Evolutionary conservation across 306 rosid species (phyloP).

Genomic region (Cucurbita pepo): DNA sequence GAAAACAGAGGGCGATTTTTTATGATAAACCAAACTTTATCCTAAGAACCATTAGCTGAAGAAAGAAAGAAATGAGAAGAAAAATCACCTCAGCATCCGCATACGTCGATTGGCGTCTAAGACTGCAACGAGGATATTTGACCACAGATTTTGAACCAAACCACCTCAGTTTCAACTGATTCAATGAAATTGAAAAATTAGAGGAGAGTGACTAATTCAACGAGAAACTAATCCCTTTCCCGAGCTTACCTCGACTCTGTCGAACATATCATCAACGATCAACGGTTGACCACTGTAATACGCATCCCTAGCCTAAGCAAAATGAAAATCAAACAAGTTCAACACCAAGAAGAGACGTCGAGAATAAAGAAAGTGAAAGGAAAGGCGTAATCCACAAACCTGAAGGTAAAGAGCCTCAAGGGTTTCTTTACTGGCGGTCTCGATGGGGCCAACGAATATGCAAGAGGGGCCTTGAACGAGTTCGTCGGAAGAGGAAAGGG

Average conservation of each 20-base stretch:
- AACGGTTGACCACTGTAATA: constrained; percentile 84
- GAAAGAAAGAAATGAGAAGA: neutral
- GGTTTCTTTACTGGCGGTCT: constrained; percentile 67
- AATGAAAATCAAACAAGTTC: neutral
- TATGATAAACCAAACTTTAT: neutral
- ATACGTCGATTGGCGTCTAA: constrained; percentile 67
- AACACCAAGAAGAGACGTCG: neutral
- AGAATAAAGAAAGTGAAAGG: neutral
- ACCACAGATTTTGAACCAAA: constrained; percentile 67
- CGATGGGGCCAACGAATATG: constrained; percentile 65
- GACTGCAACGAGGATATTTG: constrained; percentile 78
- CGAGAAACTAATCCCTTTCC: neutral
- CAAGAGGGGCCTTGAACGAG: constrained; percentile 46
- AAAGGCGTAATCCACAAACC: constrained; percentile 8
- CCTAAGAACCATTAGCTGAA: neutral
- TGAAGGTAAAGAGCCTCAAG: constrained; percentile 76
- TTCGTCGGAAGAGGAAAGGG: constrained; percentile 17
- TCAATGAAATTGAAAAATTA: neutral
- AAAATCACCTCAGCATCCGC: constrained; percentile 84
- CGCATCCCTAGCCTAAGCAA: constrained; percentile 62
- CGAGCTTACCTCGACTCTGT: constrained; percentile 58
- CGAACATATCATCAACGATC: constrained; percentile 93
- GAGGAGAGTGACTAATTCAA: neutral
- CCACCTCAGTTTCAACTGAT: constrained; percentile 68
- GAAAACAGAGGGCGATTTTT: neutral